These are phyloP conservation scores for Rhizoclosmatium globosum DNA, from an alignment of 192 early-diverging fungal species.

Conservation along the genomic window DNA sequence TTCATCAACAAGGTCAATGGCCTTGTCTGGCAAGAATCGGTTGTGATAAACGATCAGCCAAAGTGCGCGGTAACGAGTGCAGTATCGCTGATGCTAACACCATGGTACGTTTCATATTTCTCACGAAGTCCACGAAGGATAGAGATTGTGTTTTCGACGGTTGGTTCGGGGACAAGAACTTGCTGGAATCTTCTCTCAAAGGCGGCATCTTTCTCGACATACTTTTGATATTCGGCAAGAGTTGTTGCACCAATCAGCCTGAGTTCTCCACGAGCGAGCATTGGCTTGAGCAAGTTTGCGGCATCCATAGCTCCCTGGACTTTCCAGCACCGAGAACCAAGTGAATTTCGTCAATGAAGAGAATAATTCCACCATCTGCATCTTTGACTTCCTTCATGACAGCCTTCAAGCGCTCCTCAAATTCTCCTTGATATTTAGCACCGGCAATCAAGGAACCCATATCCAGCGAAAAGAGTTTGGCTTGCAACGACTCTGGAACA, in stretches of 20 bases:
- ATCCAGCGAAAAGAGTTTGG: conserved; percentile 88
- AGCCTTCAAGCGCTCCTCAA: conserved; percentile 96
- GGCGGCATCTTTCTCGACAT: conserved; percentile 87
- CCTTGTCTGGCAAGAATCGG: conserved; percentile 82
- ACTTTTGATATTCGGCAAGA: conserved; percentile 91
- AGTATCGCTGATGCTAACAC: conserved; percentile 73
- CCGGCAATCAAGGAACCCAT: conserved; percentile 95
- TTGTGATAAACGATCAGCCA: conserved; percentile 82
- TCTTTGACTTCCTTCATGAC: conserved; percentile 96
- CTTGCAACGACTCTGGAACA: conserved; percentile 86
- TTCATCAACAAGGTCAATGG: conserved; percentile 91
- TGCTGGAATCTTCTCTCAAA: conserved; percentile 85
- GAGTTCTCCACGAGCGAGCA: conserved; percentile 97
- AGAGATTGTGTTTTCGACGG: conserved; percentile 77
- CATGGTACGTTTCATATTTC: conserved; percentile 81
- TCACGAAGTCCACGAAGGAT: conserved; percentile 80
- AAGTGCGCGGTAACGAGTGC: conserved; percentile 78
- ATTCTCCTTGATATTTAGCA: conserved; percentile 97
- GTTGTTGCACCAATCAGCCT: conserved; percentile 97
- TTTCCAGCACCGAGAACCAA: conserved; percentile 94
- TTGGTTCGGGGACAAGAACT: conserved; percentile 76
- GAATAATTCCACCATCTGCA: conserved; percentile 85
- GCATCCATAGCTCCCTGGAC: conserved; percentile 94
- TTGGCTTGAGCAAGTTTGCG: conserved; percentile 96
- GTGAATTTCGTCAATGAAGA: conserved; percentile 99